A percentile compares a stretch with the other conserved stretches of the same genome.
phyloP scores from a whole-genome alignment of 73 alveolate species.

The Paramecium primaurelia region DNA sequence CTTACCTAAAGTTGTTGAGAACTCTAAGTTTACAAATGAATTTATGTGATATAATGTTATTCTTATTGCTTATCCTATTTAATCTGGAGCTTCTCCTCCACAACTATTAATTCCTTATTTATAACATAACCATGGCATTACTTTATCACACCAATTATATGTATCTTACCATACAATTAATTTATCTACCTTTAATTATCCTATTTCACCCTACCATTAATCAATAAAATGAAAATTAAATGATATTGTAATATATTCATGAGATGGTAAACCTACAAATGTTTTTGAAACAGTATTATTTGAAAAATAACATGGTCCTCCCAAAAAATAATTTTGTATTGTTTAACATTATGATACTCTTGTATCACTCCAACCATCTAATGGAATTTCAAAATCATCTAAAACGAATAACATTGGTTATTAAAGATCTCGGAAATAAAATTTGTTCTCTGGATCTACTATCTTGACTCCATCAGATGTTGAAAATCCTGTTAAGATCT shows the following conservation, averaged over 20 bases:
- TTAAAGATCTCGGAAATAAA: background rate
- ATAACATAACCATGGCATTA: slow-evolving; percentile 36
- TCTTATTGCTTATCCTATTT: background rate
- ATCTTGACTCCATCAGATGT: slow-evolving; percentile 33
- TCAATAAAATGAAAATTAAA: slow-evolving; percentile 35
- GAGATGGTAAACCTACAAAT: slow-evolving; percentile 39
- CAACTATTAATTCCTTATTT: slow-evolving; percentile 30
- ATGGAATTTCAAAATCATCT: slow-evolving; percentile 32
- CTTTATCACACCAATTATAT: slow-evolving; percentile 49
- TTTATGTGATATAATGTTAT: background rate
- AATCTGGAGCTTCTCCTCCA: slow-evolving; percentile 41
- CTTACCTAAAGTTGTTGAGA: slow-evolving; percentile 24
- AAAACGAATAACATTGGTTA: slow-evolving; percentile 36
- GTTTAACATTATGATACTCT: background rate
- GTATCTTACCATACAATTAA: slow-evolving; percentile 24
- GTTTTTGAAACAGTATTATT: background rate
- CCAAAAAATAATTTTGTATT: background rate
- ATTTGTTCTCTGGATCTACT: slow-evolving; percentile 6
- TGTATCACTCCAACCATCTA: slow-evolving; percentile 46
- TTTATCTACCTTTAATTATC: slow-evolving; percentile 15
- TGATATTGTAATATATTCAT: background rate
- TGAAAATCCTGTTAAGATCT: slow-evolving; percentile 24
- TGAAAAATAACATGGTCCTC: slow-evolving; percentile 36
- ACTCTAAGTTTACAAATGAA: background rate
- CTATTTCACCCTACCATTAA: slow-evolving; percentile 40